phyloP scores from a whole-genome alignment of 1,284 basidiomycete species.

The Pterula multifida region DNA sequence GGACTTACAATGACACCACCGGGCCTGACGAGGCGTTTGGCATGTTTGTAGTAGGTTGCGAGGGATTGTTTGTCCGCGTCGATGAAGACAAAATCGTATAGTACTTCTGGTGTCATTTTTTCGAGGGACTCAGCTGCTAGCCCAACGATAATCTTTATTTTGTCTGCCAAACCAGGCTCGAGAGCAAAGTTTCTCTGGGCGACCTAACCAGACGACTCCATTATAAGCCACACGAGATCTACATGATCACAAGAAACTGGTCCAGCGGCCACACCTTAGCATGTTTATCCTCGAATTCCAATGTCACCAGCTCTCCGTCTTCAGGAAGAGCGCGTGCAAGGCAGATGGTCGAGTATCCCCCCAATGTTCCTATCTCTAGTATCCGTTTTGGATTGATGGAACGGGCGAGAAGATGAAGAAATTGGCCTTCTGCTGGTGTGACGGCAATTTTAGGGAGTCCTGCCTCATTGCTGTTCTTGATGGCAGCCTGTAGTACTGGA shows the following conservation, averaged over 20 bases:
- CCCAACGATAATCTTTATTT: slow-evolving; percentile 37
- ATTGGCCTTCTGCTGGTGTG: slow-evolving; percentile 42
- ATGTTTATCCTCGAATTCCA: slow-evolving; percentile 36
- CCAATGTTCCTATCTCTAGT: slow-evolving; percentile 51
- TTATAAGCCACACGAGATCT: no score
- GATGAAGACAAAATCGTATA: slow-evolving; percentile 50
- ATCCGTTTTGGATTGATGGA: slow-evolving; percentile 37
- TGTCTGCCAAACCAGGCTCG: slow-evolving; percentile 33
- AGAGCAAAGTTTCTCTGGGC: slow-evolving; percentile 36
- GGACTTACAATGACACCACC: slow-evolving; percentile 44
- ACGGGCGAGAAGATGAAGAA: slow-evolving; percentile 35
- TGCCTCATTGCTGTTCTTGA: slow-evolving; percentile 28
- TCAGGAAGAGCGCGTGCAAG: slow-evolving; percentile 42
- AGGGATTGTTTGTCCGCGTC: slow-evolving; percentile 49
- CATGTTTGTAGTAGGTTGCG: slow-evolving; percentile 37
- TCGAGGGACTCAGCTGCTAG: slow-evolving; percentile 34
- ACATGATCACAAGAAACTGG: no score
- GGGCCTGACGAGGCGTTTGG: slow-evolving; percentile 39
- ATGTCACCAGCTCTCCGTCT: slow-evolving; percentile 36
- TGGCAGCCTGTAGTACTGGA: slow-evolving; percentile 28
- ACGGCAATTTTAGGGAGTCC: slow-evolving; percentile 43
- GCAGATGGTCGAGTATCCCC: slow-evolving; percentile 54
- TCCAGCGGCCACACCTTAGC: slow-evolving; percentile 19
- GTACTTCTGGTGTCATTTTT: slow-evolving; percentile 10
- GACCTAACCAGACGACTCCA: slow-evolving; percentile 15